Evolutionary conservation across 2,329 filamentous ascomycete genomes (phyloP).

Genomic region (Thermothelomyces thermophilus): DNA sequence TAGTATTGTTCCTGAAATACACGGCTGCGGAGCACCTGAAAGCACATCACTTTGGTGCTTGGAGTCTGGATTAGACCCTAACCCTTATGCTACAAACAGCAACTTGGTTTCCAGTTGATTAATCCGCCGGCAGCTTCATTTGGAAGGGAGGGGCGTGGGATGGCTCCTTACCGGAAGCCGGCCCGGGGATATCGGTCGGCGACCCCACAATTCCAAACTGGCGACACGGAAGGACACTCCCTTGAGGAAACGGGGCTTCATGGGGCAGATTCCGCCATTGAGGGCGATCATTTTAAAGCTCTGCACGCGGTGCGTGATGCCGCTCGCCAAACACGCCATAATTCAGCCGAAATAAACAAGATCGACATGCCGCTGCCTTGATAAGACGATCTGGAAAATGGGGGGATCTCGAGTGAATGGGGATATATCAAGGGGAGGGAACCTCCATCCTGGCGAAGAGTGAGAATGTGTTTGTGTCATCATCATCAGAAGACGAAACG

Average conservation of each 20-base stretch:
- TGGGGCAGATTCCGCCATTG: conserved; percentile 4
- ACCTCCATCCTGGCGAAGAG: too few species aligned
- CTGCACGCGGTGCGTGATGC: conserved; percentile 16
- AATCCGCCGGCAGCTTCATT: background rate
- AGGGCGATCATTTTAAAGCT: background rate
- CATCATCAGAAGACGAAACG: too few species aligned
- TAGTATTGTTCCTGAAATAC: conserved; percentile 6
- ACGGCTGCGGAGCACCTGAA: background rate
- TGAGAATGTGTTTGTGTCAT: too few species aligned
- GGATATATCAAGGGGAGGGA: background rate
- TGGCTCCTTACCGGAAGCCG: background rate
- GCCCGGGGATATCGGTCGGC: background rate
- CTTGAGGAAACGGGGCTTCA: conserved; percentile 10
- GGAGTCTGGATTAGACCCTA: background rate
- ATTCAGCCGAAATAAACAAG: conserved; percentile 18
- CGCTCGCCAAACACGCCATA: conserved; percentile 17
- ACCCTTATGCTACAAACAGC: background rate
- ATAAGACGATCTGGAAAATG: background rate
- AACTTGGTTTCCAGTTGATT: background rate
- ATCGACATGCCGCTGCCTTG: conserved; percentile 5
- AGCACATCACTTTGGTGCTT: too few species aligned
- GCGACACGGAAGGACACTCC: conserved; percentile 20
- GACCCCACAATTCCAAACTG: conserved; percentile 19
- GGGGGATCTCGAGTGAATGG: background rate
- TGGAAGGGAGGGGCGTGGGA: background rate